These are phyloP conservation scores for Kluyveromyces sp. DNA, from an alignment of 1,139 yeast species.

Conservation along the genomic window DNA sequence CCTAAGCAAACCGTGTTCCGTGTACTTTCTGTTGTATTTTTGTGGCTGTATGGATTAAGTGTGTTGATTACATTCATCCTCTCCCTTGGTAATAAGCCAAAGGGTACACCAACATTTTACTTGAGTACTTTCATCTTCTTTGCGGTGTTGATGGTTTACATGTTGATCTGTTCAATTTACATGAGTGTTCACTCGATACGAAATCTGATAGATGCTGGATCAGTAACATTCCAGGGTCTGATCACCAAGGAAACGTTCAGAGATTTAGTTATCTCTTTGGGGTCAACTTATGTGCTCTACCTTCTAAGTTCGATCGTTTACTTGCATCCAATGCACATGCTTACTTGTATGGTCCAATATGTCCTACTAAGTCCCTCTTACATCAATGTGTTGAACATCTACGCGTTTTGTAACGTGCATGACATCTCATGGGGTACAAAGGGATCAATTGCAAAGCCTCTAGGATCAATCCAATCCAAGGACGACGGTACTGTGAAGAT, in stretches of 20 bases:
- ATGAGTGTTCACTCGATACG: constrained; percentile 71
- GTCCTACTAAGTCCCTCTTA: constrained; percentile 82
- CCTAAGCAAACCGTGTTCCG: constrained; percentile 65
- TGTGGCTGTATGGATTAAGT: constrained; percentile 86
- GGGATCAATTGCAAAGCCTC: constrained; percentile 64
- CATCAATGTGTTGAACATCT: constrained; percentile 78
- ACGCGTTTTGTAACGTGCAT: constrained; percentile 93
- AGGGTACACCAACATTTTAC: constrained; percentile 80
- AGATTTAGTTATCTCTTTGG: constrained; percentile 78
- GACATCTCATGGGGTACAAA: constrained; percentile 99
- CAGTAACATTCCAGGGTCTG: constrained; percentile 33
- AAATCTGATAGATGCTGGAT: constrained; percentile 26
- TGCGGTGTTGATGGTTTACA: constrained; percentile 85
- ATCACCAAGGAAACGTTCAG: constrained; percentile 58
- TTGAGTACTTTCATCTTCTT: constrained; percentile 79
- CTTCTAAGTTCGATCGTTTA: constrained; percentile 70
- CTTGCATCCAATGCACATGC: constrained; percentile 92
- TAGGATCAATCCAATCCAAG: constrained; percentile 60
- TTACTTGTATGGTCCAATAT: constrained; percentile 82
- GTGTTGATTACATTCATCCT: constrained; percentile 86
- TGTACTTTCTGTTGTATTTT: constrained; percentile 67
- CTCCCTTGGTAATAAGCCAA: constrained; percentile 91
- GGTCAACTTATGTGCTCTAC: constrained; percentile 78
- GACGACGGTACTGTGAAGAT: constrained; percentile 71
- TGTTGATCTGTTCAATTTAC: constrained; percentile 82